Conservation (phyloP, 1,284 basidiomycete species). For the Ustilago lituana region DNA sequence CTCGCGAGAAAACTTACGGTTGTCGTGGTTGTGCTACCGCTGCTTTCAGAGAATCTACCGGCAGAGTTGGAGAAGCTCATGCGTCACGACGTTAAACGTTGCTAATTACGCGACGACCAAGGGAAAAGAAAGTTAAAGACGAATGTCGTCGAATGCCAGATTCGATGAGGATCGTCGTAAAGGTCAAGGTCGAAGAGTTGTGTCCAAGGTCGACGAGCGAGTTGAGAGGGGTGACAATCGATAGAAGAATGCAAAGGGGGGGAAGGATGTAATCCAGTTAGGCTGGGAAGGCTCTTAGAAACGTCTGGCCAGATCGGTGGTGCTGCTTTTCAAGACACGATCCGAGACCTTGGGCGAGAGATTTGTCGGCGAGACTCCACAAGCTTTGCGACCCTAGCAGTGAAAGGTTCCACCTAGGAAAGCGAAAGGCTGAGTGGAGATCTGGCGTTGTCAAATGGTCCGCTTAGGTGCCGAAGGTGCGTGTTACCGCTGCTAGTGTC, state of each 20-base stretch:
- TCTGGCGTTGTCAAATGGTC: neutral
- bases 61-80: constrained; percentile 41
- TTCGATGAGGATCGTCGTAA: neutral
- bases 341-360: constrained; percentile 6
- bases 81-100: neutral
- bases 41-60: constrained; percentile 27
- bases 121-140: no score
- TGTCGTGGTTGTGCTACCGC: constrained; percentile 29
- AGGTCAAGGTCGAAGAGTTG: no score
- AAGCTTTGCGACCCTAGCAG: no score
- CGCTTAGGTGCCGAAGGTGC: neutral
- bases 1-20: constrained; percentile 41
- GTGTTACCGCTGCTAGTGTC: constrained; percentile 38
- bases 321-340: constrained; percentile 12
- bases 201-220: no score
- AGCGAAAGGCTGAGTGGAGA: neutral
- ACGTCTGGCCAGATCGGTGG: constrained; percentile 35
- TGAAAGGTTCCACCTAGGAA: no score
- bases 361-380: neutral
- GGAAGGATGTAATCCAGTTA: constrained; percentile 9
- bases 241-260: constrained; percentile 5
- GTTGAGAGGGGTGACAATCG: neutral
- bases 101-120: neutral
- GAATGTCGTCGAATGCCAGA: neutral
- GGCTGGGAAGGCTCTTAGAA: constrained; percentile 25